Conservation (phyloP, 2,329 filamentous ascomycete genomes). For the Fusarium sp. region DNA sequence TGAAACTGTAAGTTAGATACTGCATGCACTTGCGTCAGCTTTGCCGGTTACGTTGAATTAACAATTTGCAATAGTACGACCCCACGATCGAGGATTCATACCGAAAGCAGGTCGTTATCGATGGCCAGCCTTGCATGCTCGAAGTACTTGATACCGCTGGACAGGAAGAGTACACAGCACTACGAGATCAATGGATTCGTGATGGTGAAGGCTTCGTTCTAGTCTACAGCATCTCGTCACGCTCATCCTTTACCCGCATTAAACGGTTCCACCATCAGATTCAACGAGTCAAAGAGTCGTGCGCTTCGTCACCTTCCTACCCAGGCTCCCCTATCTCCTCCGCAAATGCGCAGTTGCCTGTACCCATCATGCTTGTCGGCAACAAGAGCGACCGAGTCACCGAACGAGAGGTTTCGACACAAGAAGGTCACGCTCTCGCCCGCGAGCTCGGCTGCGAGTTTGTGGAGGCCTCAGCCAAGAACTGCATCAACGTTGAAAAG, state of each 20-base stretch:
- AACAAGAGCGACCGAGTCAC: constrained; percentile 98
- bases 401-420: constrained; percentile 94
- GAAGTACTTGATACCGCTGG: constrained; percentile 97
- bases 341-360: constrained; percentile 71
- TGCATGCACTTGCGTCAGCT: constrained; percentile 10
- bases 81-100: constrained; percentile 91
- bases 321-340: constrained; percentile 78
- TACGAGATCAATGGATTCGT: constrained; percentile 98
- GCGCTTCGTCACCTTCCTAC: constrained; percentile 80
- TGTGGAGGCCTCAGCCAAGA: constrained; percentile 96
- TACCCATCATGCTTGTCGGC: constrained; percentile 97
- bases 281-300: constrained; percentile 94
- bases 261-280: constrained; percentile 97
- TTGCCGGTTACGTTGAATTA: constrained; percentile 17
- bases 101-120: constrained; percentile 91
- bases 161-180: constrained; percentile 97
- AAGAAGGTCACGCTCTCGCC: constrained; percentile 92
- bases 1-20: constrained; percentile 75
- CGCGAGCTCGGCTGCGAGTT: constrained; percentile 96
- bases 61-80: constrained; percentile 72
- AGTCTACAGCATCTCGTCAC: constrained; percentile 98
- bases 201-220: constrained; percentile 98
- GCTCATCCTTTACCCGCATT: constrained; percentile 94
- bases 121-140: constrained; percentile 95
- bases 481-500: constrained; percentile 98